Evolutionary conservation across 768 basidiomycete genomes (phyloP), one percentile per base, ranked within the genome.

Genomic region (Lentinula sp.): DNA sequence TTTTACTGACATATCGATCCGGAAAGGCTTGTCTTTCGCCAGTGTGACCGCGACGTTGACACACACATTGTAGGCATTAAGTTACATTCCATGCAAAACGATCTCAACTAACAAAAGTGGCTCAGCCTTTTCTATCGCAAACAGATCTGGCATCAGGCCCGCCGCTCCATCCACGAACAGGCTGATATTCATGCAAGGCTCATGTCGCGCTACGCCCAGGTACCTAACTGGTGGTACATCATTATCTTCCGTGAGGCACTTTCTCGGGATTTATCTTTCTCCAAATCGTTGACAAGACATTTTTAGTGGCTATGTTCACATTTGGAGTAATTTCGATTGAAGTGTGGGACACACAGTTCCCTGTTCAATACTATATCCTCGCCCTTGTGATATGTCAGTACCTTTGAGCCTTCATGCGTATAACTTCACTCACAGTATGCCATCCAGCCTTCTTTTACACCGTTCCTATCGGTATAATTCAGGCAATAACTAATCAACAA

Each of bases 181-280:
- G 86, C 89, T 1, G 92, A 94, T 73, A 84, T 94, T 62, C 92
- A 94, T 66, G 89, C 90, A 18, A 83, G 90, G 12, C 77, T 94
- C 41, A 94, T 94, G 93, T 76, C 81, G 12, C 73, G 74, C 53
- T 95, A 95, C 69, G 78, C 76, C 1, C 88, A 88, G 71, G 86
- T 93, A 15, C 92, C 91, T 1, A 82, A 92, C 62, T 93, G 89
- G 91, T 94, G 92, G 92, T 94, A 93, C 70, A 70, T 76, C 8
- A 67, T 79, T 46, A 79, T 94, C 55, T 90, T 92, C 72, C 70
- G 71, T 81, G 74, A 63, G 76, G 74, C 18, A 66, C 66, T 49
- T 52, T 74, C 33, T 60, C 76, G 45, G 66, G 67, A 45, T 70
- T 69, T 49, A 16, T 59, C 52, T 41, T 12, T 41, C 41, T 42